phyloP scores from a whole-genome alignment of 176 grass and related monocot genomes.

The Carex pumila region DNA sequence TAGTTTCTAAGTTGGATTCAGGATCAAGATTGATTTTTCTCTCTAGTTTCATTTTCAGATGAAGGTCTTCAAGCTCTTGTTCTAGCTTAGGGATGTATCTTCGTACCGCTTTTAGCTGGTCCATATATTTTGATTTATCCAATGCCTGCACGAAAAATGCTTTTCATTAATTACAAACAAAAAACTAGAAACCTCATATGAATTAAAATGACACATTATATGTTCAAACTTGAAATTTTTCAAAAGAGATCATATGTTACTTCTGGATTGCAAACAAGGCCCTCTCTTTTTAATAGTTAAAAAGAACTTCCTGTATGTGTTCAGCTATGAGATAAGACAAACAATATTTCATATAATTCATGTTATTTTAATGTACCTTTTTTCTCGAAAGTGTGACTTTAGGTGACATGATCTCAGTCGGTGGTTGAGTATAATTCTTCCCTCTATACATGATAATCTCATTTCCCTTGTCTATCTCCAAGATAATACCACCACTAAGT shows the following conservation, averaged over 20 bases:
- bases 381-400: conserved; percentile 78
- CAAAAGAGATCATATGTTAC: neutral
- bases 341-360: neutral
- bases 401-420: conserved; percentile 93
- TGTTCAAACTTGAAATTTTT: neutral
- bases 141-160: conserved; percentile 52
- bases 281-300: neutral
- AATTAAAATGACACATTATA: neutral
- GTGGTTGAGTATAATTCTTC: conserved; percentile 89
- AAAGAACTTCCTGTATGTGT: neutral
- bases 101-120: conserved; percentile 47
- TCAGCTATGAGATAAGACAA: neutral
- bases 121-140: conserved; percentile 87
- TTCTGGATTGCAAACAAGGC: neutral
- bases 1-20: conserved; percentile 14
- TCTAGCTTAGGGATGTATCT: conserved; percentile 82
- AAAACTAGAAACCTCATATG: neutral
- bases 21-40: conserved; percentile 28
- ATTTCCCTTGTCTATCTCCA: conserved; percentile 75
- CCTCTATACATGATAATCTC: conserved; percentile 97
- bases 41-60: conserved; percentile 61
- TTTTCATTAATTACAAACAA: neutral
- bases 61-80: conserved; percentile 74
- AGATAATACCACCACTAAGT: conserved; percentile 88
- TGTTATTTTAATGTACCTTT: conserved; percentile 36